Evolutionary conservation across 306 rosid genomes (phyloP), one percentile per base, ranked within the genome.

Genomic region (Rosa rugosa): DNA sequence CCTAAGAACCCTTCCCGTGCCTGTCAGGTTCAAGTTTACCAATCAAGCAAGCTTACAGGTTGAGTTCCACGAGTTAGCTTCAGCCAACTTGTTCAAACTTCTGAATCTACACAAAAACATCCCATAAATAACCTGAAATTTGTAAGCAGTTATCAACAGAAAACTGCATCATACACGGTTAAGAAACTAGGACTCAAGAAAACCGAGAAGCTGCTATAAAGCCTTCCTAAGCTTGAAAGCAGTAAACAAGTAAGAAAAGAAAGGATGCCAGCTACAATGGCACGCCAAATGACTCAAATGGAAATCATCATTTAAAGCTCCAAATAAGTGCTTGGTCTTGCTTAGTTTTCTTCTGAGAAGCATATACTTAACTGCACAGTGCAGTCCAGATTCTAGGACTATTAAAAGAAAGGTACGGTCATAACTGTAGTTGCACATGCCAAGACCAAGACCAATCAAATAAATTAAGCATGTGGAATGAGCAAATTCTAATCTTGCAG

Each of bases 101-200:
- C 83, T 70, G 81, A 86, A 86, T 91, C 93, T 87, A 91, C 92
- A 89, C 64, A 81, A 78, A 76, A 83, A 76, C 86, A 83, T 75
- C 68, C 71, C 5, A 62, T 46, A 54, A 72, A 74, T 69, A 13
- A 84, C 25, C 75, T 53, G 82, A 72, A 38, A 68, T 46, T 75
- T 44, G 5, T 73, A 38, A 36, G 85, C 80, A 67, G 77, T 76
- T 51, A 51, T 70, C 82, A 81, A 68, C 44, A 47, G 66, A 36
- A 62, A 40, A 38, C 76, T 56, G 64, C 60, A 60, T 25, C 40
- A 49, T 23, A 47, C 20, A 67, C 10, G 8, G 13, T 44, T 40
- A 18, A 49, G 54, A 3, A 72, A 49, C 53, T 13, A 57, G 63
- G 64, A 7, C 38, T 4, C 31, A 49, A 23, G 38, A 65, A 36